phyloP scores from a whole-genome alignment of 2,329 filamentous ascomycete genomes.

The Bipolaris cookei region DNA sequence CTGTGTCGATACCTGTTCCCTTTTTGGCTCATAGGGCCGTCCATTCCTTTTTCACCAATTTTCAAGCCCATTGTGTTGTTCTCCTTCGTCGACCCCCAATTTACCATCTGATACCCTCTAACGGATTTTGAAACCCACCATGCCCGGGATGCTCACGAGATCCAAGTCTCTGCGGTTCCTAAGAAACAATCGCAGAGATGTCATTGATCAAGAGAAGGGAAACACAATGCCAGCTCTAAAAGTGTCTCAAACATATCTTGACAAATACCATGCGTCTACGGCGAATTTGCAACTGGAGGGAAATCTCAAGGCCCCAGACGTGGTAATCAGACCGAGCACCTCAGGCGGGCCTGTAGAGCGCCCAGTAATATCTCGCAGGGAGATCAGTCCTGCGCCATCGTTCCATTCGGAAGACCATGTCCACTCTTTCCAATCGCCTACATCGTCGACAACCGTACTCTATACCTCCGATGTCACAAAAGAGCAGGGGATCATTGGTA shows the following conservation, averaged over 20 bases:
- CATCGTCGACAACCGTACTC: slow-evolving; percentile 40
- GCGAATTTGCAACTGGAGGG: slow-evolving; percentile 33
- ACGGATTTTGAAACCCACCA: slow-evolving; percentile 43
- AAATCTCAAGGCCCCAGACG: slow-evolving; percentile 39
- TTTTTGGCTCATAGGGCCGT: slow-evolving; percentile 49
- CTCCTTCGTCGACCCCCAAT: slow-evolving; percentile 31
- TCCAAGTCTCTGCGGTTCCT: slow-evolving; percentile 48
- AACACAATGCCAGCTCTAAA: slow-evolving; percentile 33
- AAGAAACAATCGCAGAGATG: slow-evolving; percentile 40
- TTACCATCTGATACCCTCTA: slow-evolving; percentile 43
- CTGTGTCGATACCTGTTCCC: slow-evolving; percentile 27
- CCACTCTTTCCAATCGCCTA: slow-evolving; percentile 37
- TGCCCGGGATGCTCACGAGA: slow-evolving; percentile 48
- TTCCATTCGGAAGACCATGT: slow-evolving; percentile 33
- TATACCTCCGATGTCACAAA: slow-evolving; percentile 41
- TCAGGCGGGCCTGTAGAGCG: slow-evolving; percentile 44
- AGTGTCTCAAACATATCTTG: slow-evolving; percentile 33
- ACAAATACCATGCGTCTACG: slow-evolving; percentile 43
- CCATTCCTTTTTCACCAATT: slow-evolving; percentile 45
- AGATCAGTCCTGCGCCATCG: slow-evolving; percentile 38
- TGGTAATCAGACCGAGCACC: slow-evolving; percentile 44
- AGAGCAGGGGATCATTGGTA: slow-evolving; percentile 45
- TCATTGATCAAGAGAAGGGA: slow-evolving; percentile 36
- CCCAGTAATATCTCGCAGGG: slow-evolving; percentile 45
- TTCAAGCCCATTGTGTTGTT: slow-evolving; percentile 22